Evolutionary conservation across 495 filamentous ascomycete species (phyloP).

Genomic region (Tuber brumale): DNA sequence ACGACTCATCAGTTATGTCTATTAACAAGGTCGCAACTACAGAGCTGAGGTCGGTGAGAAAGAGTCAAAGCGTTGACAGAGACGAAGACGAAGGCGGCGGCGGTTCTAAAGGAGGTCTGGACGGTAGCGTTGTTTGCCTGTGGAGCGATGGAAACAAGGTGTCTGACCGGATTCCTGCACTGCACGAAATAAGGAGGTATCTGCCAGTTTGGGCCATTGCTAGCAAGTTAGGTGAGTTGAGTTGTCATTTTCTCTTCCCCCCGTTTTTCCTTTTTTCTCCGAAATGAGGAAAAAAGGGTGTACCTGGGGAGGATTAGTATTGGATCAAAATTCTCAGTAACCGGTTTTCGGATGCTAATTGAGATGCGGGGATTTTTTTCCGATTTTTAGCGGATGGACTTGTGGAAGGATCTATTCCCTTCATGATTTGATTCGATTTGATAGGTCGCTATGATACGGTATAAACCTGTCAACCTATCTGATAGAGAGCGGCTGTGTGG

Average conservation of each 20-base stretch:
- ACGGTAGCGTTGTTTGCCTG: constrained; percentile 67
- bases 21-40: neutral
- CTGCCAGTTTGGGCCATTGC: constrained; percentile 70
- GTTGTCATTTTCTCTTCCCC: constrained; percentile 46
- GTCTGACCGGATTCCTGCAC: constrained; percentile 65
- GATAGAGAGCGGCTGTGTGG: neutral
- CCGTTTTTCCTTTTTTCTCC: neutral
- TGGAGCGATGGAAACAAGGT: constrained; percentile 78
- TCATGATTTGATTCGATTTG: constrained; percentile 20
- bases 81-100: constrained; percentile 34
- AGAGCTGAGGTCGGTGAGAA: neutral
- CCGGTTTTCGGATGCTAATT: constrained; percentile 20
- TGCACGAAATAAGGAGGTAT: constrained; percentile 73
- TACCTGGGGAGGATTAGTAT: neutral
- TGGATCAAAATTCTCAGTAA: neutral
- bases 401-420: constrained; percentile 29
- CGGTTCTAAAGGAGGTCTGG: constrained; percentile 48
- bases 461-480: neutral
- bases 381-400: constrained; percentile 26
- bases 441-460: neutral
- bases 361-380: constrained; percentile 15
- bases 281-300: neutral
- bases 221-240: constrained; percentile 62
- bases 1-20: neutral
- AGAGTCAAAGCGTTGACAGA: constrained; percentile 12